Evolutionary conservation across 2,329 filamentous ascomycete species (phyloP).

Genomic region (Nemania diffusa): DNA sequence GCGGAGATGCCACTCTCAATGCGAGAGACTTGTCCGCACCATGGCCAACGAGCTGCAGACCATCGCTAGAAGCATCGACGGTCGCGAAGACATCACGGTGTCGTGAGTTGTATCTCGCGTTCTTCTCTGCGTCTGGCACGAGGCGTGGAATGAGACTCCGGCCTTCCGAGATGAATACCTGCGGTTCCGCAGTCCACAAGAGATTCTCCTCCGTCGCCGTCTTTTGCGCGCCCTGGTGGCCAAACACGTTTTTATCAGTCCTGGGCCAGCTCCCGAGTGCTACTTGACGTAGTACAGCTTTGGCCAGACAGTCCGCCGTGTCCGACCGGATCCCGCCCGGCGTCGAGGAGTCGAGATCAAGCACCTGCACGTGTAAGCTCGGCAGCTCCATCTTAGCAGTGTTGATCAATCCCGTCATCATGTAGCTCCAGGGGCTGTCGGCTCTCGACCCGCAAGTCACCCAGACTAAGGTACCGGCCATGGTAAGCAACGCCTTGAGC

Average conservation of each 20-base stretch:
- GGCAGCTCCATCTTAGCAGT: conserved; percentile 16
- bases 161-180: conserved; percentile 7
- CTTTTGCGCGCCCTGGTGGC: not conserved
- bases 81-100: not conserved
- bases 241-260: not conserved
- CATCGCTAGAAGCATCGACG: not conserved
- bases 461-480: conserved; percentile 20
- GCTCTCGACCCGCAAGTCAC: conserved; percentile 11
- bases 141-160: conserved; percentile 7
- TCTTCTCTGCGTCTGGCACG: conserved; percentile 8
- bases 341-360: conserved; percentile 19
- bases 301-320: not conserved
- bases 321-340: not conserved
- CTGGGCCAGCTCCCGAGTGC: not conserved
- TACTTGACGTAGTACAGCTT: conserved; percentile 15
- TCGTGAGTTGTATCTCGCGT: conserved; percentile 19
- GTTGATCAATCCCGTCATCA: conserved; percentile 21
- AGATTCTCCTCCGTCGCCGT: conserved; percentile 1
- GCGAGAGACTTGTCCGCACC: too few species aligned
- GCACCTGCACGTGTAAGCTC: conserved; percentile 9
- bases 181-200: conserved; percentile 20
- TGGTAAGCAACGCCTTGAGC: conserved; percentile 9
- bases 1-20: too few species aligned
- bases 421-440: conserved; percentile 4
- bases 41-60: not conserved